Evolutionary conservation across 2,329 filamentous ascomycete genomes (phyloP).

Genomic region (Botrytis fabae): DNA sequence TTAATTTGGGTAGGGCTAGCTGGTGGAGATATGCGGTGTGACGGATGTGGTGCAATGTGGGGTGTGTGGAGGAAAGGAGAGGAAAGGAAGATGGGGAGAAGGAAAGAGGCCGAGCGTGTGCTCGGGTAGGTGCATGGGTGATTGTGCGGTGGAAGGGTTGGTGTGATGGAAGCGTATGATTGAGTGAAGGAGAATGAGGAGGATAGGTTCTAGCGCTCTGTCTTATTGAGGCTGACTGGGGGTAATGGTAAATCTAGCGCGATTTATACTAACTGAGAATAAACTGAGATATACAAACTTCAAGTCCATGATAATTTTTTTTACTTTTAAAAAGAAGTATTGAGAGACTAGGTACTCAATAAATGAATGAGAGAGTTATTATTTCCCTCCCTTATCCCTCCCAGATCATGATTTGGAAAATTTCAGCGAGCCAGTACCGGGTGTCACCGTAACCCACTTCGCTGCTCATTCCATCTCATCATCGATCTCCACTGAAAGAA

Average conservation of each 20-base stretch:
- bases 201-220: neutral
- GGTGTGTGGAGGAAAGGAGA: neutral
- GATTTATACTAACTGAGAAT: neutral
- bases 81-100: neutral
- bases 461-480: neutral
- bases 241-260: neutral
- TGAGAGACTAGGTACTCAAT: neutral
- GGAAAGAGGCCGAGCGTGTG: neutral
- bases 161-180: neutral
- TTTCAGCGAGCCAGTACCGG: neutral
- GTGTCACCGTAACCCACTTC: neutral
- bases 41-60: neutral
- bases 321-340: too few species aligned
- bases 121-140: neutral
- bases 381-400: neutral
- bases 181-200: neutral
- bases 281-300: neutral
- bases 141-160: neutral
- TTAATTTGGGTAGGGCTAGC: neutral
- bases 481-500: constrained; percentile 11
- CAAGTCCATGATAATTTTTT: neutral
- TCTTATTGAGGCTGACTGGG: too few species aligned
- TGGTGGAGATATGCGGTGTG: neutral
- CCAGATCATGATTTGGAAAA: neutral
- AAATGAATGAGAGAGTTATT: neutral